Percentiles rank a stretch among this genome's conserved stretches.
Evolutionary conservation across 345 rosid species (phyloP).

Genomic region (Pistacia atlantica): DNA sequence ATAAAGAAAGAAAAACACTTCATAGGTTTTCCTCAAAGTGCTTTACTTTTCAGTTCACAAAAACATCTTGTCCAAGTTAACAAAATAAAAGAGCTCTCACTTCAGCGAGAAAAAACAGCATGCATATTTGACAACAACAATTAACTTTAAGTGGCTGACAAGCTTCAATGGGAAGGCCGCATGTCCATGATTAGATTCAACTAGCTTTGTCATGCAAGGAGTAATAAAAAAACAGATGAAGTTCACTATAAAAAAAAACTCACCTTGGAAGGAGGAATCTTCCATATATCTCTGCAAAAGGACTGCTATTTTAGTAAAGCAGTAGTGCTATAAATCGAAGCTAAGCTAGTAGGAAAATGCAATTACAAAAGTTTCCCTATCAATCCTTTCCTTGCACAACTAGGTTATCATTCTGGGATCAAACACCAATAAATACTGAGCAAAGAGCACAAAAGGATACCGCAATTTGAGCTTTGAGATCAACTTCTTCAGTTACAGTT

Average conservation of each 20-base stretch:
- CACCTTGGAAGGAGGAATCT: slow-evolving; percentile 88
- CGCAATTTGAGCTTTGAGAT: slow-evolving; percentile 74
- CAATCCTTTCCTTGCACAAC: not conserved
- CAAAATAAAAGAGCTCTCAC: not conserved
- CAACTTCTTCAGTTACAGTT: slow-evolving; percentile 35
- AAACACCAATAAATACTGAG: not conserved
- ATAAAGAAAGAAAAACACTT: not conserved
- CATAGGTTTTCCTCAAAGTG: not conserved
- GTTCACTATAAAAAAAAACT: slow-evolving; percentile 22
- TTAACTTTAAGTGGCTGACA: not conserved
- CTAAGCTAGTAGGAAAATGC: slow-evolving; percentile 7
- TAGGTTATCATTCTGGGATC: not conserved
- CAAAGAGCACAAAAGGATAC: slow-evolving; percentile 35
- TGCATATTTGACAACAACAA: not conserved
- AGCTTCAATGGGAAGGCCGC: not conserved
- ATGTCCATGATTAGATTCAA: not conserved
- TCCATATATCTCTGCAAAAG: slow-evolving; percentile 73
- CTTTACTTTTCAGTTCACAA: too few species aligned
- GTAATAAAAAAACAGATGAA: not conserved
- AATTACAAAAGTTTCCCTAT: slow-evolving; percentile 18
- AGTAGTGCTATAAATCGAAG: not conserved
- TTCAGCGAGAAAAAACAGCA: not conserved
- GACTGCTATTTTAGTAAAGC: slow-evolving; percentile 20
- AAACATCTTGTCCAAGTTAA: not conserved
- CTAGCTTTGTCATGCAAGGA: not conserved